Base-by-base conservation (phyloP, 768 basidiomycete species). In the Leccinum uliginosum region DNA sequence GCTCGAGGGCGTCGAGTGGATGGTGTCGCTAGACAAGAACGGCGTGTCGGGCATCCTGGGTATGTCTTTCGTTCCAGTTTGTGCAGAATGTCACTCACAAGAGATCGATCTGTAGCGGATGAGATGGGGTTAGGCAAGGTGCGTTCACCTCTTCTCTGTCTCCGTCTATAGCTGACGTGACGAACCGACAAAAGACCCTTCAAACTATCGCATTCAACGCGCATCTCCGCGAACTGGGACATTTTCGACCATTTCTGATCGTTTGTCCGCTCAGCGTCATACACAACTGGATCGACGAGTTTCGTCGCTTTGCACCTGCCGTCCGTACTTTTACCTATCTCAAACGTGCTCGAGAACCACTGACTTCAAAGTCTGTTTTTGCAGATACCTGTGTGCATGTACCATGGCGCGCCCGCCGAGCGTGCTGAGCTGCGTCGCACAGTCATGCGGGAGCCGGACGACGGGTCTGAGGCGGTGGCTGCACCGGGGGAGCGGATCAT, bases 201-300 rank as follows among this genome's bases (percentile, higher is more conserved):
- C 97, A 99, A 79, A 91, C 86, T 0, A 99, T 99, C 45, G 84
- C 95, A 0, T 97, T 98, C 70, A 83, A 91, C 57, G 95, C 95
- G 0, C 88, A 94, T 71, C 79, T 99, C 1, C 86, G 92, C 29
- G 86, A 89, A 55, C 75, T 83, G 54, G 78, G 83, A 4, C 83
- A 88, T 47, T 79, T 78, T 57, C 80, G 82, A 15, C 91, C 92
- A 0, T 90, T 95, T 71, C 80, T 99, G 24, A 73, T 99, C 55
- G 93, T 98, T 19, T 93, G 92, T 59, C 97, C 97, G 0, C 82
- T 98, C 1, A 93, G 92, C 46, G 96, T 98, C 12, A 73, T 98
- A 15, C 87, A 94, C 65, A 96, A 95, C 63, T 98, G 95, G 94
- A 74, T 80, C 3, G 82, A 85, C 51, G 94, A 98, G 67, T 97